Evolutionary conservation across 352 stramenopile species (phyloP).

Genomic region (Blastocystis sp.): DNA sequence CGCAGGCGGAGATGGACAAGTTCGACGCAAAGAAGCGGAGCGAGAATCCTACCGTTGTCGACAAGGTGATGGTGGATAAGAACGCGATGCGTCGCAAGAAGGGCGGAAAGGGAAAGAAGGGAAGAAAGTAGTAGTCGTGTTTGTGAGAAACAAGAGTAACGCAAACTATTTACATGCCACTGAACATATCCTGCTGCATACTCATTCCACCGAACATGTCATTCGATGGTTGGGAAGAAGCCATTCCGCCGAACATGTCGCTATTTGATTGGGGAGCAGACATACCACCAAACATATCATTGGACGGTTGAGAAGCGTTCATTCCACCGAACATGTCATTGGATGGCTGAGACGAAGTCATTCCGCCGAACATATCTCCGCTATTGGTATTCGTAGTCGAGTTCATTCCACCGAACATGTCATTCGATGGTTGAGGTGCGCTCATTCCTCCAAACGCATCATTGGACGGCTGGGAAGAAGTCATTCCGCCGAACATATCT

Average conservation of each 20-base stretch:
- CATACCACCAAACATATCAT: not conserved
- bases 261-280: not conserved
- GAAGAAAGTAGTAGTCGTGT: not conserved
- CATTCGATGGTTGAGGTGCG: not conserved
- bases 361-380: slow-evolving; percentile 45
- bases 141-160: slow-evolving; percentile 32
- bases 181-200: slow-evolving; percentile 57
- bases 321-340: slow-evolving; percentile 54
- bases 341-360: not conserved
- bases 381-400: not conserved
- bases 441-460: slow-evolving; percentile 40
- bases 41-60: not conserved
- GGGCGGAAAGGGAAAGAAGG: slow-evolving; percentile 25
- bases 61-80: slow-evolving; percentile 51
- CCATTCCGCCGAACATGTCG: slow-evolving; percentile 30
- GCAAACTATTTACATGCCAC: slow-evolving; percentile 36
- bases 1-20: slow-evolving; percentile 49
- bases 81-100: not conserved
- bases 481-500: slow-evolving; percentile 13
- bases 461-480: not conserved
- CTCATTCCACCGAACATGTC: slow-evolving; percentile 53
- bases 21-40: slow-evolving; percentile 47
- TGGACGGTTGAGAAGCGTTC: not conserved
- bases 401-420: slow-evolving; percentile 56
- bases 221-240: not conserved